Evolutionary conservation across 2,329 filamentous ascomycete species (phyloP).

Genomic region (Diatrype stigma): DNA sequence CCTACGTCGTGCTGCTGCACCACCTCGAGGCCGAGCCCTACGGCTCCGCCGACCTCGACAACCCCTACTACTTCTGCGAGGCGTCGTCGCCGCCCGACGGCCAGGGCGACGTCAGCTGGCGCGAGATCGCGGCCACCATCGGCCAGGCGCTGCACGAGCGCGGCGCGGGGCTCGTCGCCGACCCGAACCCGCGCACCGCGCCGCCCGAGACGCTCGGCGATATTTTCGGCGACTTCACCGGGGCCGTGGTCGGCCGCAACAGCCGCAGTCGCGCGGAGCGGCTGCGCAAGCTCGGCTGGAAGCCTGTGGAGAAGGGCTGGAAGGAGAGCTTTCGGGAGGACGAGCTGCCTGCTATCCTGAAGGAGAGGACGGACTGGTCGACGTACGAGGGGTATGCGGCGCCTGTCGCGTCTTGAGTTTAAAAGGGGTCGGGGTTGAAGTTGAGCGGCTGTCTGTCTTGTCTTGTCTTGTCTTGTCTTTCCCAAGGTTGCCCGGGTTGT

Average conservation of each 20-base stretch:
- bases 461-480: too few relatives aligned
- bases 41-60: conserved; percentile 25
- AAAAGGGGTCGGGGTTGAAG: too few relatives aligned
- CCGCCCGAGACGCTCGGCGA: conserved; percentile 34
- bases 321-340: conserved; percentile 35
- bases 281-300: conserved; percentile 40
- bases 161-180: conserved; percentile 31
- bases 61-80: conserved; percentile 49
- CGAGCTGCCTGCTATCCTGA: conserved; percentile 35
- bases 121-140: conserved; percentile 33
- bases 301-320: conserved; percentile 38
- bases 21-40: conserved; percentile 33
- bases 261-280: conserved; percentile 38
- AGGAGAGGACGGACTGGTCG: conserved; percentile 19
- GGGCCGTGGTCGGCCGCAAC: conserved; percentile 36
- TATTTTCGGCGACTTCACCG: conserved; percentile 33
- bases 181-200: conserved; percentile 31
- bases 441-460: too few relatives aligned
- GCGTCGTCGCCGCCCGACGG: conserved; percentile 31
- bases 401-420: conserved; percentile 10
- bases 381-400: conserved; percentile 13
- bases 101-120: conserved; percentile 37
- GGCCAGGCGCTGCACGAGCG: conserved; percentile 30
- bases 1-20: conserved; percentile 41
- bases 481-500: too few relatives aligned